These are phyloP conservation scores for Claviceps monticola DNA, from an alignment of 2,329 filamentous ascomycete species.

Conservation along the genomic window DNA sequence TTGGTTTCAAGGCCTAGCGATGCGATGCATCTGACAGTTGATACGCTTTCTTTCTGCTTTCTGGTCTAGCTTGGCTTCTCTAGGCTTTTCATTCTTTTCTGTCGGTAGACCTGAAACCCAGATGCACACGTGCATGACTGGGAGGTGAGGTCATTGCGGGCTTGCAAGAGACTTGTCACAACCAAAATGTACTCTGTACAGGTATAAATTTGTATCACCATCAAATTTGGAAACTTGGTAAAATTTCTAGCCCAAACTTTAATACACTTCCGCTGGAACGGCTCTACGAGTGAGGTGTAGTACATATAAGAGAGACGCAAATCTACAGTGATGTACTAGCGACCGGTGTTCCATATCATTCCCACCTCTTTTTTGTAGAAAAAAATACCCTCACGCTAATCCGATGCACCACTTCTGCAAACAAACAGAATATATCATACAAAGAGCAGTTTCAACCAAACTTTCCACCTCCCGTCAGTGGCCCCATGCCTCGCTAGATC, in stretches of 20 bases:
- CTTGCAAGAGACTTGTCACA: not conserved
- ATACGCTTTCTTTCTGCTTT: not conserved
- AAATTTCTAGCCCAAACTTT: not conserved
- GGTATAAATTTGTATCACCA: not conserved
- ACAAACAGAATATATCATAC: constrained; percentile 27
- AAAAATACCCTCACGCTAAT: constrained; percentile 26
- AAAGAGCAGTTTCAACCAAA: constrained; percentile 10
- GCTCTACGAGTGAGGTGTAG: not conserved
- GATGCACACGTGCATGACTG: too few species aligned
- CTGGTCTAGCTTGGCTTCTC: too few species aligned
- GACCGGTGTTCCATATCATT: not conserved
- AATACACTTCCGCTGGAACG: not conserved
- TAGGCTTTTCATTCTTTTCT: too few species aligned
- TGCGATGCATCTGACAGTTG: not conserved
- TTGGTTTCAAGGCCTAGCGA: not conserved
- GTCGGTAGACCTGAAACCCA: too few species aligned
- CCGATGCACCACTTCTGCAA: constrained; percentile 29
- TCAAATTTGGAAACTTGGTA: not conserved
- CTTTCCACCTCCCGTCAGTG: constrained; percentile 1
- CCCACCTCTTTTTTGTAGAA: constrained; percentile 4
- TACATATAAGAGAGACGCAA: not conserved
- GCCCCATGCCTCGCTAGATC: constrained; percentile 5
- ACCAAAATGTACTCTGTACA: not conserved
- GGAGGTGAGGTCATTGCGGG: not conserved
- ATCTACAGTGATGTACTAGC: not conserved